Base-by-base conservation (phyloP, 2,329 filamentous ascomycete genomes). In the Trichoderma pleuroti region DNA sequence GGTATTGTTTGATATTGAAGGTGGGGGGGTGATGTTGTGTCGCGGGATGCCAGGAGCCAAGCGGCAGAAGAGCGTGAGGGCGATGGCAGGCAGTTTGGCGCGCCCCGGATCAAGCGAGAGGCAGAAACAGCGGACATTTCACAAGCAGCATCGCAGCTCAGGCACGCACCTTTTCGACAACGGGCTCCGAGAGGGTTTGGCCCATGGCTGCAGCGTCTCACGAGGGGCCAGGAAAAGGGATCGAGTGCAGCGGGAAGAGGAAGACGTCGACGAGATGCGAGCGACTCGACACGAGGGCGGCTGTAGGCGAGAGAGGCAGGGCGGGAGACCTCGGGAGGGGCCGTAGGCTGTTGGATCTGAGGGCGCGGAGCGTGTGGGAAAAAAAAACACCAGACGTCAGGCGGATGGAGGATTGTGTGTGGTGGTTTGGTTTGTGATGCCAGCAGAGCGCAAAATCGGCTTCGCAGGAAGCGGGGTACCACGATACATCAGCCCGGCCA, bases 171-270 rank as follows among this genome's bases (percentile, higher is more conserved):
- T 99, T 99, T 82, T 98, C 96, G 82, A 97, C 92, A 80, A 99
- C 94, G 79, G 96, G 96, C 87, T 99, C 96, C 79, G 95, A 98
- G 81, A 99, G 91, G 83, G 96, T 99, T 88, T 99, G 96, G 89
- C 96, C 96, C 96, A 99, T 99, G 84, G 74, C 75, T 79, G 68
- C 75, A 75, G 72, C 74, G 74, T 70, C 63, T 72, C 71, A 73
- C 68, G 69, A 66, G 70, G 70, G 70, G 68, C 70, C 67, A 68
- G 62, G 62, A 61, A 56, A 61, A 56, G 42, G 61, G 42, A 70
- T 60, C 63, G 65, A 68, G 59, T 42, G 24, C 52, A 30, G 21
- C 46, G 65, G 42, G 52, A 32, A 11, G 34, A 72, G 73, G 61
- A 57, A 42, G 59, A 64, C 61, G 59, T 28, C 59, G 61, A 46